Evolutionary conservation across 345 rosid genomes (phyloP), one percentile per base, ranked within the genome.

Genomic region (Syzygium jambos): DNA sequence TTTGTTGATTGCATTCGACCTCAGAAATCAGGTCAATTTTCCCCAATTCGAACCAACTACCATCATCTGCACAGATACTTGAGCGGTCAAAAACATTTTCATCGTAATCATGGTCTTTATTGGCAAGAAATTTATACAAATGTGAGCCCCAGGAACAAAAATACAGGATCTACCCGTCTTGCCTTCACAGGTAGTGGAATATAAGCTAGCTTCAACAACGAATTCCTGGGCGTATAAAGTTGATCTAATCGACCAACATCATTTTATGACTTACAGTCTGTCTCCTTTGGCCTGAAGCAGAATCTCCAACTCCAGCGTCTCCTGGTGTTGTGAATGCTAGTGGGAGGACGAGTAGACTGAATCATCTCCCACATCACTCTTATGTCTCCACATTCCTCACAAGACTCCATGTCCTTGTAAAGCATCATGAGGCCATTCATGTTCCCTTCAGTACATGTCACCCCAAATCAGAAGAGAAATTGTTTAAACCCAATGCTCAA

Each of bases 351-450:
- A 86, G 94, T 85, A 88, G 93, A 94, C 51, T 94, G 95, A 88
- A 95, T 57, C 89, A 95, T 90, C 82, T 93, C 91, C 96, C 96
- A 94, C 95, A 94, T 91, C 86, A 95, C 96, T 85, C 92, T 92
- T 85, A 93, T 93, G 86, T 95, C 96, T 88, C 89, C 90, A 53
- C 93, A 94, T 84, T 91, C 96, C 9, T 89, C 87, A 68, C 94
- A 94, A n/a, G 92, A 90, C 84, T 94, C 97, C 94, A 93, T 88
- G 87, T 94, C 95, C 91, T 93, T 91, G 92, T 91, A 88, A 34
- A 95, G 93, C 82, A 59, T 84, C 84, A 88, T 85, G 25, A 95
- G 92, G 56, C 92, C 93, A 43, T 89, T 41, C 55, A 80, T 87
- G 11, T 89, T 90, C 57, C 90, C 95, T 94, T 93, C 82, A 87